Base-by-base conservation (phyloP, 495 filamentous ascomycete species). In the Hypoxylon crocopeplum region DNA sequence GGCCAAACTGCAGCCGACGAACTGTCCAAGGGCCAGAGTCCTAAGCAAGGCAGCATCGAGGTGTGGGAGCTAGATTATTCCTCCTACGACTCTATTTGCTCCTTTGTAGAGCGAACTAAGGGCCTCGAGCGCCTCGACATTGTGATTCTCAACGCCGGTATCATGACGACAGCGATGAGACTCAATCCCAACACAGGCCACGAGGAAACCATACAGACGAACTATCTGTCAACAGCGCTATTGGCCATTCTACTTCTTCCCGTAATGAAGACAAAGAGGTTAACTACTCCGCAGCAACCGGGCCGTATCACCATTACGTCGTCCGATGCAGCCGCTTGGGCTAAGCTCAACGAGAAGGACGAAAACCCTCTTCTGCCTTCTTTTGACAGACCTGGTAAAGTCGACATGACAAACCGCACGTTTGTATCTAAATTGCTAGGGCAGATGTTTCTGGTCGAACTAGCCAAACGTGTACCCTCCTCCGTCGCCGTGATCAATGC, bases 41-140 rank as follows among this genome's bases (percentile, higher is more conserved):
- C n/a, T n/a, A n/a, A n/a, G n/a, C n/a, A n/a, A n/a, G n/a, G n/a
- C n/a, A n/a, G n/a, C 68, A 69, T 78, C 29, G 70, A 84, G 39
- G 78, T 86, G 3, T 84, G 80, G 78, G 57, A 75, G 15, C 68
- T 88, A 0, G 84, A 88, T 50, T 72, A 86, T 29, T 61, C 62
- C 1, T 68, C 69, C 2, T 83, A 82, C 42, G 66, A 69, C 1
- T 77, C 72, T 1, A 61, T 79, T 2, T 39, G 48, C 2, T 64
- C 68, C 0, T 82, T 86, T 53, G 69, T 67, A 0, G 59, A 73
- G 4, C 75, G 69, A 8, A 67, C 66, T 6, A 62, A 57, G n/a
- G 51, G 64, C 1, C 63, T 82, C 0, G 45, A 65, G 0, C 66
- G 72, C 0, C 50, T 84, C 1, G 77, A 85, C 54, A 73, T 80